phyloP scores from a whole-genome alignment of 2,329 filamentous ascomycete species.

The Paramyrothecium roridum region DNA sequence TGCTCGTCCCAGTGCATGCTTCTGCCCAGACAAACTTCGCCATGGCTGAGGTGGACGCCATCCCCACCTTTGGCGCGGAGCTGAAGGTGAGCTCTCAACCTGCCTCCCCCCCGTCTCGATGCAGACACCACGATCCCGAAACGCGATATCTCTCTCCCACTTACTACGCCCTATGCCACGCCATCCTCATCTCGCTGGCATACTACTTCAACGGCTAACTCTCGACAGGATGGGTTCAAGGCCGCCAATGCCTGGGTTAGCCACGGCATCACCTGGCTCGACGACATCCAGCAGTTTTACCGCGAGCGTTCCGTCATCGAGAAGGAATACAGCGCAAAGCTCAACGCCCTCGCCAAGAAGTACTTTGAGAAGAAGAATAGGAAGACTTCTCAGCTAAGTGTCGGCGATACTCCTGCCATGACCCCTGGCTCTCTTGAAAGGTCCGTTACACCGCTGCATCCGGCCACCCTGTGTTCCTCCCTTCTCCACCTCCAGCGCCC shows the following conservation, averaged over 20 bases:
- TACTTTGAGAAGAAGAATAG: constrained; percentile 96
- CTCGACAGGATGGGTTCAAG: constrained; percentile 85
- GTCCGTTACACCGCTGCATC: constrained; percentile 33
- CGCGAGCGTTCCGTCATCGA: constrained; percentile 91
- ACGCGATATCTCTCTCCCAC: constrained; percentile 3
- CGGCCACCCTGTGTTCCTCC: not conserved
- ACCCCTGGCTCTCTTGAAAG: constrained; percentile 94
- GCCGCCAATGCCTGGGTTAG: constrained; percentile 88
- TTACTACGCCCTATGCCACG: not conserved
- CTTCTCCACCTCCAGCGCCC: not conserved
- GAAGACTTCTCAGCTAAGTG: constrained; percentile 82
- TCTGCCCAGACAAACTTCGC: constrained; percentile 9
- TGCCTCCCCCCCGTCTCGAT: not conserved
- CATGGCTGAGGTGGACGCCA: constrained; percentile 81
- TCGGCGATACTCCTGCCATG: constrained; percentile 88
- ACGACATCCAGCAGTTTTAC: constrained; percentile 97
- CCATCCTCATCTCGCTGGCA: not conserved
- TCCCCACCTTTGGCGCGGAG: constrained; percentile 88
- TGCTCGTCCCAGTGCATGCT: constrained; percentile 9
- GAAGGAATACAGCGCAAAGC: constrained; percentile 91
- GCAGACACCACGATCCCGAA: constrained; percentile 8
- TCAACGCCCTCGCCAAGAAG: constrained; percentile 85
- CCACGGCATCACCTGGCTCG: constrained; percentile 89
- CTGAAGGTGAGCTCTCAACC: constrained; percentile 66
- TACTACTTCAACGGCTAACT: not conserved